Evolutionary conservation across 176 grass and related monocot genomes (phyloP).

Genomic region (Thinopyrum elongatum): DNA sequence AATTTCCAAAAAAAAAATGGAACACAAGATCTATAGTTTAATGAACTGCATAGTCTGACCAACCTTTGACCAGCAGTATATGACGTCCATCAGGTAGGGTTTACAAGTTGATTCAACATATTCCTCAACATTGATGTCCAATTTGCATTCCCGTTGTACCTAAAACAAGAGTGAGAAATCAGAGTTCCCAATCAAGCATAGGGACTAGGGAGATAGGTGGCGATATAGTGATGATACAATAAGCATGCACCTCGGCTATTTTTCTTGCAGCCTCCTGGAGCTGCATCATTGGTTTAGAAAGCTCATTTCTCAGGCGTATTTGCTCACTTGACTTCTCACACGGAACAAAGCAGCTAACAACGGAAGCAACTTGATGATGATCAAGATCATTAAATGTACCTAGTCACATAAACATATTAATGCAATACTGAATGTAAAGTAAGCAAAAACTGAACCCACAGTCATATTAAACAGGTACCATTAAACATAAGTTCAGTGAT

Average conservation of each 20-base stretch:
- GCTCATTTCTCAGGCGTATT: slow-evolving; percentile 91
- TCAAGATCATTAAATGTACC: slow-evolving; percentile 99
- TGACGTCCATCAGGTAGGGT: slow-evolving; percentile 94
- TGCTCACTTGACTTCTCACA: slow-evolving; percentile 99
- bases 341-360: slow-evolving; percentile 91
- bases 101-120: slow-evolving; percentile 85
- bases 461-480: slow-evolving; percentile 36
- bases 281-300: slow-evolving; percentile 81
- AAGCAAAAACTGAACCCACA: not conserved
- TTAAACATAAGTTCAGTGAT: slow-evolving; percentile 99
- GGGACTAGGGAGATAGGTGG: not conserved
- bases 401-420: slow-evolving; percentile 28
- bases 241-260: slow-evolving; percentile 83
- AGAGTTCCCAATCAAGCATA: slow-evolving; percentile 29
- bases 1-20: not conserved
- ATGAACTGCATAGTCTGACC: slow-evolving; percentile 16
- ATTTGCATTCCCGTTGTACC: slow-evolving; percentile 98
- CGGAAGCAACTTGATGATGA: slow-evolving; percentile 89
- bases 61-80: slow-evolving; percentile 99
- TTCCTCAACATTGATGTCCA: slow-evolving; percentile 95
- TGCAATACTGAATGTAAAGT: not conserved
- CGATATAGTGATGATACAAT: slow-evolving; percentile 21
- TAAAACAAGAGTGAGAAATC: slow-evolving; percentile 40
- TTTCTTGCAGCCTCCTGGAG: slow-evolving; percentile 97
- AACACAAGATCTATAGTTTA: not conserved